Percentiles rank a stretch among this genome's conserved stretches.
These are phyloP conservation scores for Bolboschoenus planiculmis DNA, from an alignment of 176 grass and related monocot genomes.

Conservation along the genomic window DNA sequence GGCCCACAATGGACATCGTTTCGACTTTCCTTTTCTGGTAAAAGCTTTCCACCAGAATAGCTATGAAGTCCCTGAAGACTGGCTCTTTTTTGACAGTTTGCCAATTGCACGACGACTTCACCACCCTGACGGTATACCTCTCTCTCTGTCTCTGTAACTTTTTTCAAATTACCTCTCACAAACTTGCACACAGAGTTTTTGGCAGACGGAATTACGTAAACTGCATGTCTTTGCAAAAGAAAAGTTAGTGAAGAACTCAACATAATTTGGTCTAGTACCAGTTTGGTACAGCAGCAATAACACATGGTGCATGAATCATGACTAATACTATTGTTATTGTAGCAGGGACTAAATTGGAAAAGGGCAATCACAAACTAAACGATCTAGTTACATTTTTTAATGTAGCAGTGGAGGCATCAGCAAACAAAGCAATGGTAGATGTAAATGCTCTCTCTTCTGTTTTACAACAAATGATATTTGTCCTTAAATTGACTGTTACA, in stretches of 20 bases:
- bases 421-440: conserved; percentile 75
- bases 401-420: neutral
- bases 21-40: conserved; percentile 79
- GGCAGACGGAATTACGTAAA: neutral
- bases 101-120: conserved; percentile 51
- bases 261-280: neutral
- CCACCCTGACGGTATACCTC: conserved; percentile 37
- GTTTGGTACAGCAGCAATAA: neutral
- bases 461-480: conserved; percentile 45
- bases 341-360: neutral
- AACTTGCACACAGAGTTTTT: neutral
- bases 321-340: neutral
- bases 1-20: conserved; percentile 62
- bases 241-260: neutral
- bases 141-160: neutral
- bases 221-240: neutral
- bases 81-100: conserved; percentile 73
- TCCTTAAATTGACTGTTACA: conserved; percentile 40
- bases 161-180: neutral
- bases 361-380: neutral
- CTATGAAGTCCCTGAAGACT: conserved; percentile 55
- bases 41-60: conserved; percentile 55
- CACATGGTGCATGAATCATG: neutral
- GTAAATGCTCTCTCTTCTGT: conserved; percentile 44
- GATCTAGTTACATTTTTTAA: neutral